Conservation (phyloP, 306 rosid species). For the Ammopiptanthus mongolicus region DNA sequence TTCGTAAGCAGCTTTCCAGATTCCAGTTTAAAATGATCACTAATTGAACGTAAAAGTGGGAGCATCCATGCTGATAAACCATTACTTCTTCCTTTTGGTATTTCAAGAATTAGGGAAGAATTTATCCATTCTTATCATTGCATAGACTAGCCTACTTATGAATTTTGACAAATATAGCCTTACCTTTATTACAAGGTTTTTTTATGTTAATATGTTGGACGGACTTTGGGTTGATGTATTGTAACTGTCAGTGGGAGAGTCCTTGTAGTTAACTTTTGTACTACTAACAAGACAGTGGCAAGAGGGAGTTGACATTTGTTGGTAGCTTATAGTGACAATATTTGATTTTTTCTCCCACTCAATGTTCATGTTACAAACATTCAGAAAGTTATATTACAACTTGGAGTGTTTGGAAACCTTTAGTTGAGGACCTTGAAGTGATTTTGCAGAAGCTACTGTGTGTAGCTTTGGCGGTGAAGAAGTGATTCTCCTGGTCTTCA, state of each 20-base stretch:
- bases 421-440: too few relatives aligned
- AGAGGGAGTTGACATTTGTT: background rate
- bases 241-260: background rate
- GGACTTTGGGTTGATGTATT: conserved; percentile 10
- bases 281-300: background rate
- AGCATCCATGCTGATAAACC: background rate
- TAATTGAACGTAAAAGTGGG: conserved; percentile 37
- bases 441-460: too few relatives aligned
- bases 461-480: too few relatives aligned
- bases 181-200: background rate
- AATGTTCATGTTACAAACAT: too few relatives aligned
- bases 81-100: conserved; percentile 1
- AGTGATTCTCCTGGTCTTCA: too few relatives aligned
- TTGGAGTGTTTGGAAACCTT: too few relatives aligned
- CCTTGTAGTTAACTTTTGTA: background rate
- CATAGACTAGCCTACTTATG: conserved; percentile 2
- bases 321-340: too few relatives aligned
- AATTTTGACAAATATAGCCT: background rate
- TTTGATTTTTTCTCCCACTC: too few relatives aligned
- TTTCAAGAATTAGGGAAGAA: conserved; percentile 9
- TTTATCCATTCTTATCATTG: conserved; percentile 12
- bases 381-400: too few relatives aligned
- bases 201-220: too few relatives aligned
- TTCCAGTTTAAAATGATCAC: conserved; percentile 97
- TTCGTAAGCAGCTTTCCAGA: conserved; percentile 96